Evolutionary conservation across 768 basidiomycete genomes (phyloP).

Genomic region (Psilocybe tampanensis): DNA sequence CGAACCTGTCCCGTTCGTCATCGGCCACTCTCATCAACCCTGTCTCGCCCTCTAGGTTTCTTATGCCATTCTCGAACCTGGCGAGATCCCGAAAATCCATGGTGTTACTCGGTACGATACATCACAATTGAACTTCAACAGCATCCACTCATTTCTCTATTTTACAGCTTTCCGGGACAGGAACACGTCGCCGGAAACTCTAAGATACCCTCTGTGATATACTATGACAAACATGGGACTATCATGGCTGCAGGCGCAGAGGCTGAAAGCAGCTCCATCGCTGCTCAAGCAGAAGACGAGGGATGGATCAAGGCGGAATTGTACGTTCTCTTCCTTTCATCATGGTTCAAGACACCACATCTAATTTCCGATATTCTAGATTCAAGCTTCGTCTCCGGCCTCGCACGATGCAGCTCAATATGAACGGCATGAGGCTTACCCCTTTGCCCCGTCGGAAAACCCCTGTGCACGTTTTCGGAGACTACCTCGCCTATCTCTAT

Average conservation of each 20-base stretch:
- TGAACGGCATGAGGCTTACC: slow-evolving; percentile 83
- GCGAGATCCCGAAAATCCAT: slow-evolving; percentile 79
- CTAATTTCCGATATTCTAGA: slow-evolving; percentile 33
- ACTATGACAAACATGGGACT: slow-evolving; percentile 65
- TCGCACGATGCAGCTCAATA: slow-evolving; percentile 75
- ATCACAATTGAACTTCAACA: not conserved
- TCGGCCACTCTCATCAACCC: slow-evolving; percentile 6
- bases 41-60: slow-evolving; percentile 47
- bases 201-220: slow-evolving; percentile 80
- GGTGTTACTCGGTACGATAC: slow-evolving; percentile 71
- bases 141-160: slow-evolving; percentile 14
- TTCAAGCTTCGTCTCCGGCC: slow-evolving; percentile 83
- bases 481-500: slow-evolving; percentile 77
- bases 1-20: slow-evolving; percentile 1
- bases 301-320: slow-evolving; percentile 76
- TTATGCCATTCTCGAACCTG: slow-evolving; percentile 81
- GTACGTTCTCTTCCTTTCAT: slow-evolving; percentile 41
- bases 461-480: slow-evolving; percentile 76
- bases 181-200: slow-evolving; percentile 86
- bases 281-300: slow-evolving; percentile 75
- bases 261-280: slow-evolving; percentile 60
- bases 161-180: slow-evolving; percentile 74
- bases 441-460: slow-evolving; percentile 67
- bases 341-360: not conserved
- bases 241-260: slow-evolving; percentile 80